Evolutionary conservation across 2,329 filamentous ascomycete species (phyloP).

Genomic region (Chaetomiaceae sp.): DNA sequence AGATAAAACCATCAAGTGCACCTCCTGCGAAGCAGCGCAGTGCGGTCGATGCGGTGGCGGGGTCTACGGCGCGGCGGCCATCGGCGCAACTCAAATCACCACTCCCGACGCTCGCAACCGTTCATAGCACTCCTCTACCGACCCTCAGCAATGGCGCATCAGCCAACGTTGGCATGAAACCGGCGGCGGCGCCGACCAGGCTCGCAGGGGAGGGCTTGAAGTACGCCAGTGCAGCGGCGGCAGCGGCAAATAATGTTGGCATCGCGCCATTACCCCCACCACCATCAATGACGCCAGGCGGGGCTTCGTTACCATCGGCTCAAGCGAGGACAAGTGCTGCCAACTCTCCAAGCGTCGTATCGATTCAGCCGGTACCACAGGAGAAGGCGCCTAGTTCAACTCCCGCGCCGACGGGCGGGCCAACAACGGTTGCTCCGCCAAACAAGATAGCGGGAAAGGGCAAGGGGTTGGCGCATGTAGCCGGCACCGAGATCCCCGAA

Average conservation of each 20-base stretch:
- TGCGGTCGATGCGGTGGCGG: constrained; percentile 52
- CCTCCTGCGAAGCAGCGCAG: constrained; percentile 48
- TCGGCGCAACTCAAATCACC: constrained; percentile 92
- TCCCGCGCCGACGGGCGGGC: constrained; percentile 28
- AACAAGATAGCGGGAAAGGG: constrained; percentile 37
- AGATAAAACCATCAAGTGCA: constrained; percentile 41
- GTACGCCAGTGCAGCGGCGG: constrained; percentile 93
- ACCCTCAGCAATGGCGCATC: constrained; percentile 50
- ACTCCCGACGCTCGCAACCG: constrained; percentile 82
- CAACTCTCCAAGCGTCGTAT: constrained; percentile 49
- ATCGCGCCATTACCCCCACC: constrained; percentile 92
- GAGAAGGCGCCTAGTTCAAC: constrained; percentile 33
- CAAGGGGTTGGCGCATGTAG: constrained; percentile 39
- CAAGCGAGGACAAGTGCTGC: constrained; percentile 53
- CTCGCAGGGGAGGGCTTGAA: constrained; percentile 87
- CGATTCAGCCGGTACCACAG: constrained; percentile 44
- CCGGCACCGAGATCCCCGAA: constrained; percentile 40
- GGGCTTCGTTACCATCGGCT: constrained; percentile 47
- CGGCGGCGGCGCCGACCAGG: constrained; percentile 78
- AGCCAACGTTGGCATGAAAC: constrained; percentile 74
- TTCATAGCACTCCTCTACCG: constrained; percentile 68
- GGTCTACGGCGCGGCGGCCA: constrained; percentile 60
- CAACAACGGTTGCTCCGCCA: constrained; percentile 21
- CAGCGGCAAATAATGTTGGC: constrained; percentile 86
- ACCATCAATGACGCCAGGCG: constrained; percentile 54